These are phyloP conservation scores for Lignosus rhinocerotis DNA, from an alignment of 1,284 basidiomycete species.

Conservation along the genomic window DNA sequence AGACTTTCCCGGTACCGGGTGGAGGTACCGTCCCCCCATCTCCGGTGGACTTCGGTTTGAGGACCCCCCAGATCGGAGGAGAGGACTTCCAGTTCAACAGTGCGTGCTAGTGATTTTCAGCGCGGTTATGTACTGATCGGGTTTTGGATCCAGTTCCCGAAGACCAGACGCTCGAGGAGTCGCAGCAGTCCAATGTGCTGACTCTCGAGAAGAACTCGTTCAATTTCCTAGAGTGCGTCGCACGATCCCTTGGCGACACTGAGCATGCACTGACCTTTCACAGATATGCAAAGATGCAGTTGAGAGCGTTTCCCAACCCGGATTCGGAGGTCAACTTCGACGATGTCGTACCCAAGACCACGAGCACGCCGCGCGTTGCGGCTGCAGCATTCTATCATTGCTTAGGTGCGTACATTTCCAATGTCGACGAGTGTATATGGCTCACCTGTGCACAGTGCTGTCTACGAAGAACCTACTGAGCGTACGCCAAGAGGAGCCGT, in stretches of 20 bases:
- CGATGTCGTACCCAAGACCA: conserved; percentile 59
- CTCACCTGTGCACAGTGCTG: conserved; percentile 46
- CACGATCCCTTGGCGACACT: neutral
- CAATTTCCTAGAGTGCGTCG: conserved; percentile 73
- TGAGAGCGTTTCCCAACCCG: conserved; percentile 51
- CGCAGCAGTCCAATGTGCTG: conserved; percentile 53
- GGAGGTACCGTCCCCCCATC: conserved; percentile 41
- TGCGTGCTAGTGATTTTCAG: conserved; percentile 30
- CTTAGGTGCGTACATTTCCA: conserved; percentile 50
- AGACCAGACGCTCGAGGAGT: conserved; percentile 43
- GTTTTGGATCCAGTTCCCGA: conserved; percentile 28
- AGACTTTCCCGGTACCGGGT: conserved; percentile 47
- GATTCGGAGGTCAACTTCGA: conserved; percentile 58
- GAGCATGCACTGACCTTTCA: neutral
- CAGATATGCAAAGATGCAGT: conserved; percentile 79
- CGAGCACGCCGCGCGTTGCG: conserved; percentile 73
- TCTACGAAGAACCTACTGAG: conserved; percentile 62
- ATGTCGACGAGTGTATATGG: neutral
- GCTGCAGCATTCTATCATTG: conserved; percentile 81
- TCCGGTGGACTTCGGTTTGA: conserved; percentile 43
- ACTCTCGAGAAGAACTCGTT: conserved; percentile 72
- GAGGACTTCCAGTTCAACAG: conserved; percentile 70
- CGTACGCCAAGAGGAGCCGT: conserved; percentile 54
- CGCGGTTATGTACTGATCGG: conserved; percentile 22
- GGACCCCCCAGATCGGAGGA: conserved; percentile 42